Conservation (phyloP, 768 basidiomycete species). For the Russula sp. region DNA sequence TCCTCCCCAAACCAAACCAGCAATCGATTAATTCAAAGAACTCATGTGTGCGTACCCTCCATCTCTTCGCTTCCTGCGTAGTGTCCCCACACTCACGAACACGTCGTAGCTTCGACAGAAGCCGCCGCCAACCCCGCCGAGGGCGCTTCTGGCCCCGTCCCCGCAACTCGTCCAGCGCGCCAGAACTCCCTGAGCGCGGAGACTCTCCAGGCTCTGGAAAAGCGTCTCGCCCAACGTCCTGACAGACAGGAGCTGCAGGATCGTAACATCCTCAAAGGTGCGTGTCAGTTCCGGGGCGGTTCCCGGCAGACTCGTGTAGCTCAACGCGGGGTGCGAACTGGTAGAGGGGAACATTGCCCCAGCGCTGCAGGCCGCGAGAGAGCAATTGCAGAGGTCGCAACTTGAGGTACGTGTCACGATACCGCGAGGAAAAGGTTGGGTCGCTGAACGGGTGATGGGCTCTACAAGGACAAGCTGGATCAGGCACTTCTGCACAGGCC, state of each 20-base stretch:
- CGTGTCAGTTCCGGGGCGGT: constrained; percentile 6
- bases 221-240: constrained; percentile 46
- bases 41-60: constrained; percentile 15
- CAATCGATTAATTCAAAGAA: not conserved
- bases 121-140: constrained; percentile 2
- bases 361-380: constrained; percentile 52
- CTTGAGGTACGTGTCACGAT: constrained; percentile 43
- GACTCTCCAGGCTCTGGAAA: constrained; percentile 46
- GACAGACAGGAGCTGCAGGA: constrained; percentile 58
- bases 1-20: not conserved
- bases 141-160: not conserved
- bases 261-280: constrained; percentile 66
- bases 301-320: not conserved
- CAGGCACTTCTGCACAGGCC: constrained; percentile 54
- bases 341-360: constrained; percentile 61
- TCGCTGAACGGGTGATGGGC: not conserved
- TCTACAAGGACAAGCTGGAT: constrained; percentile 53
- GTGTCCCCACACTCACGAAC: not conserved
- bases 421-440: not conserved
- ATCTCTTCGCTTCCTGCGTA: not conserved
- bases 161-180: constrained; percentile 24
- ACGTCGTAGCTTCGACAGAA: constrained; percentile 10
- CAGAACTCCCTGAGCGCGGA: constrained; percentile 32
- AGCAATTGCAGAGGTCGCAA: constrained; percentile 54
- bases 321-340: not conserved